Evolutionary conservation across 768 basidiomycete species (phyloP).

Genomic region (Scleroderma bovista): DNA sequence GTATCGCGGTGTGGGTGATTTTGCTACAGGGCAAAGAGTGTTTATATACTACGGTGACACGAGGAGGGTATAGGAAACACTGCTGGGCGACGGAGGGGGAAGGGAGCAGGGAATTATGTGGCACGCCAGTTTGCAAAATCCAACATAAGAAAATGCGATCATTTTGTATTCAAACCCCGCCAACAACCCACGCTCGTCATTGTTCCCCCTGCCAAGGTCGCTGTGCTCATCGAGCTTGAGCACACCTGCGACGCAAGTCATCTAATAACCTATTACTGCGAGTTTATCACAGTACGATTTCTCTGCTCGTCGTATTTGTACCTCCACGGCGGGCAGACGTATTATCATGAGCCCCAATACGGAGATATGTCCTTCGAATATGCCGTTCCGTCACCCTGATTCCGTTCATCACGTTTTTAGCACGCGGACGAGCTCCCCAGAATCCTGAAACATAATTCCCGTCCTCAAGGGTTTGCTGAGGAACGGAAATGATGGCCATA

Average conservation of each 20-base stretch:
- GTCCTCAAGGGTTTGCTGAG: too few species aligned
- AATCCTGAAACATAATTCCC: too few species aligned
- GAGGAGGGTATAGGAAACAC: not conserved
- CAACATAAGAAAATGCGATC: not conserved
- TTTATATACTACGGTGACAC: slow-evolving; percentile 8
- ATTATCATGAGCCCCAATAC: not conserved
- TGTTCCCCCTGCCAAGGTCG: not conserved
- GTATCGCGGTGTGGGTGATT: slow-evolving; percentile 6
- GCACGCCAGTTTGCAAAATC: not conserved
- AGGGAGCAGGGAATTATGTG: not conserved
- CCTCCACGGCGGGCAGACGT: too few species aligned
- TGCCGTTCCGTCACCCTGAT: too few species aligned
- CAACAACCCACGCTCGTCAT: not conserved
- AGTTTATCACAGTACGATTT: too few species aligned
- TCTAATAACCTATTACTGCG: too few species aligned
- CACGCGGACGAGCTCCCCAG: too few species aligned
- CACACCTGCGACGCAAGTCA: not conserved
- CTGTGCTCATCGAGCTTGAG: not conserved
- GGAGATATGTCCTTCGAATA: not conserved
- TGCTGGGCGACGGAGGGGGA: not conserved
- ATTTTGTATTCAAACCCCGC: not conserved
- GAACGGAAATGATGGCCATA: too few species aligned
- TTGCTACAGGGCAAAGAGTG: not conserved
- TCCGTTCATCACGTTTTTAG: too few species aligned
- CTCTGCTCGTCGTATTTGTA: too few species aligned